Percentiles rank a stretch among this genome's conserved stretches.
Evolutionary conservation across 2,329 filamentous ascomycete species (phyloP).

Genomic region (Magnaporthiopsis incrustans): DNA sequence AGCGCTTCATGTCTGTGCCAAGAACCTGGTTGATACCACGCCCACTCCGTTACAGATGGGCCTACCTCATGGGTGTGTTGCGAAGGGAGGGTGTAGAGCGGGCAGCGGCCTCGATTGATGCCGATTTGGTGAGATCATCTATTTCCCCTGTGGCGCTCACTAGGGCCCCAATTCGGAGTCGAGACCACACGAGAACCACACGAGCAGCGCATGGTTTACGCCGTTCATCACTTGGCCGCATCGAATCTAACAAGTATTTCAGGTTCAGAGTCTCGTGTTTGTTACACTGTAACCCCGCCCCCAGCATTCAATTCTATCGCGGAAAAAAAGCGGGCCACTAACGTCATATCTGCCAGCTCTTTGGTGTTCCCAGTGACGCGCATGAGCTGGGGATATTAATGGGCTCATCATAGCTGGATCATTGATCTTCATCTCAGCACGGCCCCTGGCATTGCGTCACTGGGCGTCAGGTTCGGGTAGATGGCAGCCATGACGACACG

Average conservation of each 20-base stretch:
- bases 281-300: too few relatives aligned
- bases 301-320: too few relatives aligned
- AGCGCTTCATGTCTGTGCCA: too few relatives aligned
- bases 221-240: not conserved
- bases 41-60: too few relatives aligned
- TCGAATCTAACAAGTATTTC: not conserved
- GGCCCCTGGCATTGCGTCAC: not conserved
- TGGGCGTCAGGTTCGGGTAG: too few relatives aligned
- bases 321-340: not conserved
- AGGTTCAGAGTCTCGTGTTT: not conserved
- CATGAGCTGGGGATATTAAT: not conserved
- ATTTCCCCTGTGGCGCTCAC: not conserved
- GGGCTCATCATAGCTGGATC: not conserved
- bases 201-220: not conserved
- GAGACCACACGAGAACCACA: not conserved
- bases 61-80: too few relatives aligned
- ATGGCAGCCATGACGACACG: not conserved
- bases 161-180: not conserved
- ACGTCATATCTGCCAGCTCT: not conserved
- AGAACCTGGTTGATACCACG: too few relatives aligned
- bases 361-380: not conserved
- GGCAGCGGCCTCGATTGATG: too few relatives aligned
- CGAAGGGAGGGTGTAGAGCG: too few relatives aligned
- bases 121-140: conserved; percentile 3
- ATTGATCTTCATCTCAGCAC: not conserved